phyloP scores from a whole-genome alignment of 2,329 filamentous ascomycete genomes.

The Hysterium pulicare region DNA sequence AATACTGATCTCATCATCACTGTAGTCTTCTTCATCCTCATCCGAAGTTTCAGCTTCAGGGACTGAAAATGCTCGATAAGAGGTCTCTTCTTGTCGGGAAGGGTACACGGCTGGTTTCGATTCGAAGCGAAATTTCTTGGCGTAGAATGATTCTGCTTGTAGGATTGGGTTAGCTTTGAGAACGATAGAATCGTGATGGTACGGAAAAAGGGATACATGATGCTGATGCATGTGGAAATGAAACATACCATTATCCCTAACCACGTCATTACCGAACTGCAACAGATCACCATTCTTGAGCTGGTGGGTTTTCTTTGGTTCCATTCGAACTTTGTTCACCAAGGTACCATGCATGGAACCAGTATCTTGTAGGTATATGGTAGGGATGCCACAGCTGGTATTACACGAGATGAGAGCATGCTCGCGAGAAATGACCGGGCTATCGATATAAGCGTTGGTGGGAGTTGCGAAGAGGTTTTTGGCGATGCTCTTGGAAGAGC shows the following conservation, averaged over 20 bases:
- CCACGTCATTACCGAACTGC: slow-evolving; percentile 36
- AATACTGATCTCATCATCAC: background rate
- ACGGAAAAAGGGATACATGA: background rate
- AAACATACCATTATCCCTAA: slow-evolving; percentile 30
- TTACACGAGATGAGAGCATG: slow-evolving; percentile 54
- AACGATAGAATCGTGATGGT: background rate
- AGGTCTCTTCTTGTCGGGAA: slow-evolving; percentile 6
- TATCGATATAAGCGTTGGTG: slow-evolving; percentile 66
- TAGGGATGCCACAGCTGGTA: slow-evolving; percentile 12
- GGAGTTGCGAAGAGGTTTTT: slow-evolving; percentile 39
- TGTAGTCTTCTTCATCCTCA: slow-evolving; percentile 18
- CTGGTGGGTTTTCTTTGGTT: slow-evolving; percentile 16
- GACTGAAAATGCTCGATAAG: slow-evolving; percentile 28
- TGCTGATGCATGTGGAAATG: background rate
- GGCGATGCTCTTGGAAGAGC: slow-evolving; percentile 39
- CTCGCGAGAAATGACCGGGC: slow-evolving; percentile 66
- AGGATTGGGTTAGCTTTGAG: slow-evolving; percentile 9
- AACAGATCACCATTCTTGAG: slow-evolving; percentile 31
- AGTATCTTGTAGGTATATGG: slow-evolving; percentile 51
- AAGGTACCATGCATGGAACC: slow-evolving; percentile 62
- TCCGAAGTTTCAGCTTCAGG: slow-evolving; percentile 25
- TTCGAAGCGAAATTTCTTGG: slow-evolving; percentile 30
- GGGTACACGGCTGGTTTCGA: slow-evolving; percentile 7
- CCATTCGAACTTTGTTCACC: slow-evolving; percentile 44
- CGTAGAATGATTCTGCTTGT: slow-evolving; percentile 26